Percentiles rank a stretch among this genome's conserved stretches.
These are phyloP conservation scores for Triticum aestivum DNA, from an alignment of 176 grass and related monocot species.

Conservation along the genomic window IWGSC_CS_RefSeq_v2.1 NC_057799.1:67058836-67059335, in stretches of 20 bases:
- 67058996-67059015: slow-evolving; percentile 79
- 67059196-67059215: neutral
- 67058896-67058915: no score
- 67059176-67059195: neutral
- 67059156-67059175: no score
- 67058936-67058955: slow-evolving; percentile 48
- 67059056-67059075: neutral
- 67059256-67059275: slow-evolving; percentile 44
- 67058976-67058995: slow-evolving; percentile 52
- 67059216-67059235: slow-evolving; percentile 67
- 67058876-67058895: no score
- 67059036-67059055: neutral
- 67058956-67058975: slow-evolving; percentile 58
- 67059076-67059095: neutral
- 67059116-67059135: no score
- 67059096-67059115: neutral
- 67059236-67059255: slow-evolving; percentile 61
- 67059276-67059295: slow-evolving; percentile 51
- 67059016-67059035: slow-evolving; percentile 27
- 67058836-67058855: no score
- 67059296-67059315: slow-evolving; percentile 50
- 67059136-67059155: no score
- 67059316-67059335: slow-evolving; percentile 67
- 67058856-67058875: no score
- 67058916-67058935: neutral